phyloP scores from a whole-genome alignment of 257 asterid genomes.

The Linderniella brevidens region DNA sequence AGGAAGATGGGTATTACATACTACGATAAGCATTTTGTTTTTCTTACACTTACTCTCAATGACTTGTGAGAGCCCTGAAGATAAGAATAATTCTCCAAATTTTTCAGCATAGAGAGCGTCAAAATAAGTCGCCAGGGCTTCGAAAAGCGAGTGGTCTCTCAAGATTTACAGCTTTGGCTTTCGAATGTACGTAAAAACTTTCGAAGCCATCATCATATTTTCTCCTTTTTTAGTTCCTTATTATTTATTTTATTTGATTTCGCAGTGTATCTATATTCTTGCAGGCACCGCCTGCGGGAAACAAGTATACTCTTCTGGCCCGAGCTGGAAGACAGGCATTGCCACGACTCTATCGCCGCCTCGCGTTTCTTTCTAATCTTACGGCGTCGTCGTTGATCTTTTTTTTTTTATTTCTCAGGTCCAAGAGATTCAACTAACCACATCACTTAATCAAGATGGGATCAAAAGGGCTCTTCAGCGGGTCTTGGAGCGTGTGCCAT shows the following conservation, averaged over 20 bases:
- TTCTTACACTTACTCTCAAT: background rate
- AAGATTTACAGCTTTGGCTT: conserved; percentile 96
- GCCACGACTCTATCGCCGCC: background rate
- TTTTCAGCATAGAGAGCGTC: conserved; percentile 40
- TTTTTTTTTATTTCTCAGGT: conserved; percentile 30
- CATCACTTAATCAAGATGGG: conserved; percentile 88
- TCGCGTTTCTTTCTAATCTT: background rate
- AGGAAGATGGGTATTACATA: conserved; percentile 95
- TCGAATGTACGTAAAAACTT: conserved; percentile 63
- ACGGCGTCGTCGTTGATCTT: background rate
- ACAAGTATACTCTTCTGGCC: conserved; percentile 78
- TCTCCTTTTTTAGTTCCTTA: conserved; percentile 1
- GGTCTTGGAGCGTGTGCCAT: conserved; percentile 79
- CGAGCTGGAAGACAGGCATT: conserved; percentile 97
- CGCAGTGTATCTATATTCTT: background rate
- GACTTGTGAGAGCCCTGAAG: too few species aligned
- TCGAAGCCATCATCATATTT: background rate
- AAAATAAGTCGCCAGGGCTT: conserved; percentile 77
- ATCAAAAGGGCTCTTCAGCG: conserved; percentile 69
- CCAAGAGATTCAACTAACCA: conserved; percentile 82
- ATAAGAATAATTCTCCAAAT: conserved; percentile 1
- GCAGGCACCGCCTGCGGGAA: conserved; percentile 69
- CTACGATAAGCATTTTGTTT: conserved; percentile 10
- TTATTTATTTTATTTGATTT: conserved; percentile 1
- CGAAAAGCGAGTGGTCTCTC: conserved; percentile 91